phyloP scores from a whole-genome alignment of 805 yeast genomes.

The Kuraishia ogatae region DNA sequence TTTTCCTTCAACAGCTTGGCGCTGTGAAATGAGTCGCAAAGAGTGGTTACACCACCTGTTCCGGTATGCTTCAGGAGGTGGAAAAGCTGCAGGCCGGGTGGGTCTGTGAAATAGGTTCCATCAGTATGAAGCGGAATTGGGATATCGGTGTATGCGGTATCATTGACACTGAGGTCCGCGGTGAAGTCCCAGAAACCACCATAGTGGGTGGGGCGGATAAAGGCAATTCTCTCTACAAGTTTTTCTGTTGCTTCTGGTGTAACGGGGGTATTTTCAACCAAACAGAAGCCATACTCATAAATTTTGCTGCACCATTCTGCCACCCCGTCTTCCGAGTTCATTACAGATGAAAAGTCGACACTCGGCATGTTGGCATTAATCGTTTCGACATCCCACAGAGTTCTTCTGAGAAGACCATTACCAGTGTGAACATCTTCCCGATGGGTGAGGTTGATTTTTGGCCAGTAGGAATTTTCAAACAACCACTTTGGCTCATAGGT shows the following conservation, averaged over 20 bases:
- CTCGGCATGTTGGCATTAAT: slow-evolving; percentile 32
- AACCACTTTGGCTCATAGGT: slow-evolving; percentile 33
- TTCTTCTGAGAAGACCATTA: slow-evolving; percentile 19
- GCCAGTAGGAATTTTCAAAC: slow-evolving; percentile 41
- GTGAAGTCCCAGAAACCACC: slow-evolving; percentile 83
- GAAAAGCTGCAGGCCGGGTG: slow-evolving; percentile 65
- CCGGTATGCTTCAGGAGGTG: slow-evolving; percentile 56
- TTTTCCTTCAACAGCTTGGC: slow-evolving; percentile 38
- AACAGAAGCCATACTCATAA: slow-evolving; percentile 49
- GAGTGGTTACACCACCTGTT: slow-evolving; percentile 57
- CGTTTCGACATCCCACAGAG: slow-evolving; percentile 36
- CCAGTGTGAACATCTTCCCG: slow-evolving; percentile 20
- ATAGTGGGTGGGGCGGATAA: slow-evolving; percentile 61
- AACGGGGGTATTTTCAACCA: slow-evolving; percentile 53
- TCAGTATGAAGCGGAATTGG: slow-evolving; percentile 62
- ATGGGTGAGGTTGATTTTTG: slow-evolving; percentile 28
- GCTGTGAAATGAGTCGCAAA: slow-evolving; percentile 58
- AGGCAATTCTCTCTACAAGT: slow-evolving; percentile 48
- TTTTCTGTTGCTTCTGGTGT: slow-evolving; percentile 50
- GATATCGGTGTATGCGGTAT: slow-evolving; percentile 64
- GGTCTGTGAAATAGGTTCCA: slow-evolving; percentile 68
- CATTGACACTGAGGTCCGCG: slow-evolving; percentile 55
- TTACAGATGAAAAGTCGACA: slow-evolving; percentile 39
- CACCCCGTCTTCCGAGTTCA: slow-evolving; percentile 34
- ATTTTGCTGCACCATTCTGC: slow-evolving; percentile 47